Conservation (phyloP, 2,329 filamentous ascomycete species). For the Alternaria conjuncta region DNA sequence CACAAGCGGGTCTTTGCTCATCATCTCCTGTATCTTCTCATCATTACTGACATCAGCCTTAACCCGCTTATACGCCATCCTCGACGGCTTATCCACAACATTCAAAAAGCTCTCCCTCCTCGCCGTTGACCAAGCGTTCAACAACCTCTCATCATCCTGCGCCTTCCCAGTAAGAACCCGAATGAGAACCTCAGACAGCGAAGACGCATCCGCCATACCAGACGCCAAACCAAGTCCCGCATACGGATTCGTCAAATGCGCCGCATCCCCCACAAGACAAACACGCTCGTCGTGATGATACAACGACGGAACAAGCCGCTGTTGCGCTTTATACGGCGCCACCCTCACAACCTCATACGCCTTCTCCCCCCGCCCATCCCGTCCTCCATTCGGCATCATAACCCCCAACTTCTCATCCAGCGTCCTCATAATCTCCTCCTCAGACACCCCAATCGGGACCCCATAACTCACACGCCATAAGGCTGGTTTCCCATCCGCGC, state of each 20-base stretch:
- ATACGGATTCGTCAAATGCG: conserved; percentile 50
- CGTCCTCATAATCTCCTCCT: conserved; percentile 36
- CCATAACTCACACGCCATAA: conserved; percentile 54
- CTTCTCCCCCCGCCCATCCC: conserved; percentile 17
- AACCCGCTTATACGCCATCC: conserved; percentile 37
- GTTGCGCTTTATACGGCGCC: conserved; percentile 52
- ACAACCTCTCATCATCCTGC: conserved; percentile 26
- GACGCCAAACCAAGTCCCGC: conserved; percentile 45
- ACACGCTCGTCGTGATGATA: conserved; percentile 27
- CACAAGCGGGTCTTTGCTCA: conserved; percentile 36
- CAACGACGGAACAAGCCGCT: conserved; percentile 44
- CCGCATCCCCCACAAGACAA: conserved; percentile 49
- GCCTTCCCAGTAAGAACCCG: conserved; percentile 31
- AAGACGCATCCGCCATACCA: conserved; percentile 45
- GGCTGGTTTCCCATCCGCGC: conserved; percentile 11
- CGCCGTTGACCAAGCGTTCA: conserved; percentile 45
- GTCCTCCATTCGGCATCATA: conserved; percentile 39
- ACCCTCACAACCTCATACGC: conserved; percentile 43
- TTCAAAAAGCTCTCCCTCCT: conserved; percentile 44
- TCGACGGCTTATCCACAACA: conserved; percentile 44
- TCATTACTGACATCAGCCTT: conserved; percentile 32
- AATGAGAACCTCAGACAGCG: conserved; percentile 36
- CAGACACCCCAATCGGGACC: conserved; percentile 36
- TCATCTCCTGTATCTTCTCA: conserved; percentile 30
- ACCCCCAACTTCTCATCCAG: conserved; percentile 36